Evolutionary conservation across 768 basidiomycete species (phyloP).

Genomic region (Heimioporus sp.): DNA sequence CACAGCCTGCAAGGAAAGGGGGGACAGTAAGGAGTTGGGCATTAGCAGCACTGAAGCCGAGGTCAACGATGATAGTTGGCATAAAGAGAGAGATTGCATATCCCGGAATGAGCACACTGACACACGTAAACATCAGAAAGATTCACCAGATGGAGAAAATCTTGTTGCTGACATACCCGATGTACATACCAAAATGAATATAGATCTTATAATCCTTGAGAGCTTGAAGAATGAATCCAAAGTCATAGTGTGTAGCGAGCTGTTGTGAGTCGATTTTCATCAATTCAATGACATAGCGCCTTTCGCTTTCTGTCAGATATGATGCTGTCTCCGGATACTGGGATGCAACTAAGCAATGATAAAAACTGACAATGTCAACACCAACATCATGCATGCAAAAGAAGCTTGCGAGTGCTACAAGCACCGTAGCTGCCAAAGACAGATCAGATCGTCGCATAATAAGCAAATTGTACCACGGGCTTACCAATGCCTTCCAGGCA

Average conservation of each 20-base stretch:
- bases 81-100: conserved; percentile 44
- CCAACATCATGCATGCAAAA: conserved; percentile 52
- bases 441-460: not conserved
- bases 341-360: not conserved
- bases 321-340: conserved; percentile 53
- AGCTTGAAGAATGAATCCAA: conserved; percentile 45
- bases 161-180: conserved; percentile 27
- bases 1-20: conserved; percentile 42
- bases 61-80: conserved; percentile 42
- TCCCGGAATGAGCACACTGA: conserved; percentile 39
- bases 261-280: conserved; percentile 41
- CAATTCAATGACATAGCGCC: conserved; percentile 34
- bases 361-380: not conserved
- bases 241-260: conserved; percentile 40
- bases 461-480: not conserved
- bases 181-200: conserved; percentile 32
- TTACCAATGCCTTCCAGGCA: conserved; percentile 19
- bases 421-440: conserved; percentile 9
- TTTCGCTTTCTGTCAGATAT: conserved; percentile 45
- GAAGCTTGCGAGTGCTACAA: conserved; percentile 24
- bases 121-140: not conserved
- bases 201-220: conserved; percentile 41
- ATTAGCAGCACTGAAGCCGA: conserved; percentile 45
- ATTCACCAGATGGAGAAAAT: not conserved
- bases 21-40: conserved; percentile 45